Evolutionary conservation across 2,329 filamentous ascomycete species (phyloP).

Genomic region (Geosmithia putterillii): DNA sequence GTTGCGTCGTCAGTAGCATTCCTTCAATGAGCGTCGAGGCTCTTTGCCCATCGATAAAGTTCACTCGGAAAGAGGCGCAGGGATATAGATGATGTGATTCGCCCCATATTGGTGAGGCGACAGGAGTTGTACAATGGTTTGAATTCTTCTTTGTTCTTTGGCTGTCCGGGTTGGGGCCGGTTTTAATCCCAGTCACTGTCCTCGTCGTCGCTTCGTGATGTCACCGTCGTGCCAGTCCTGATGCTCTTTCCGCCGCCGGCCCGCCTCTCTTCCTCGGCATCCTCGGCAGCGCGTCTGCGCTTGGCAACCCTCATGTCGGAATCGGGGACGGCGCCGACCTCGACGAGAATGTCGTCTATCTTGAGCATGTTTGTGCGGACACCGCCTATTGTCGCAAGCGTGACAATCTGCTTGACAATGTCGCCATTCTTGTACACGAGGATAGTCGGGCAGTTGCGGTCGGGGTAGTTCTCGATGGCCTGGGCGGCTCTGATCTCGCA

Average conservation of each 20-base stretch:
- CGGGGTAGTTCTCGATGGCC: slow-evolving; percentile 94
- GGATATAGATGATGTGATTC: background rate
- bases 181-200: slow-evolving; percentile 47
- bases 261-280: slow-evolving; percentile 43
- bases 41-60: background rate
- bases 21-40: background rate
- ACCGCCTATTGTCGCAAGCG: slow-evolving; percentile 67
- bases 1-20: background rate
- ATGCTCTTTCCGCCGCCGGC: slow-evolving; percentile 31
- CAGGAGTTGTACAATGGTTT: background rate
- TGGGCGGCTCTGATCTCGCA: slow-evolving; percentile 87
- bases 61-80: background rate
- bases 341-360: slow-evolving; percentile 70
- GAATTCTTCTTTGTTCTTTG: background rate
- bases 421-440: slow-evolving; percentile 87
- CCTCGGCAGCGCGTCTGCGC: slow-evolving; percentile 45
- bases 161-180: background rate
- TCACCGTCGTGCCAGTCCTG: slow-evolving; percentile 35
- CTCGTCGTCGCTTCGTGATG: slow-evolving; percentile 28
- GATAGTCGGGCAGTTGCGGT: slow-evolving; percentile 88
- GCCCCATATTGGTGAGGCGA: background rate
- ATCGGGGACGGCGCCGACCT: slow-evolving; percentile 66
- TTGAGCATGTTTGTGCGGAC: slow-evolving; percentile 58
- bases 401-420: slow-evolving; percentile 87
- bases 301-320: slow-evolving; percentile 68